Base-by-base conservation (phyloP, 164 flowering plant genomes). In the Nymphaea colorata region DNA sequence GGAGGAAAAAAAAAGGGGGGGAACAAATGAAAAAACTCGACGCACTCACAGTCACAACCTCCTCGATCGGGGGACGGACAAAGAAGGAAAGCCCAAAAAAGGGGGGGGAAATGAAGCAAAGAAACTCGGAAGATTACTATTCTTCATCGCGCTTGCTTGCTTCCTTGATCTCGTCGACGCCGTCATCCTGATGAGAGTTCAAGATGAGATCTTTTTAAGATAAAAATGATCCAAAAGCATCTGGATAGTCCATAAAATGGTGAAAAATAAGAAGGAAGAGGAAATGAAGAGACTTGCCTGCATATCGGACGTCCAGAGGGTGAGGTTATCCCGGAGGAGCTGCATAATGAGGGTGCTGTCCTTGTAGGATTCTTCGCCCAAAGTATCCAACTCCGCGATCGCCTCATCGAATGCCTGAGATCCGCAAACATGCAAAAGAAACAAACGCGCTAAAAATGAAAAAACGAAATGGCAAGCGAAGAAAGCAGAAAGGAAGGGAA, bases 141-240 rank as follows among this genome's bases (percentile, higher is more conserved):
- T 51, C 57, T 51, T 15, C 57, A 51, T 80, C 85, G 64, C 72
- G 79, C 55, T 83, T 83, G 43, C 82, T 67, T 61, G 64, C 11
- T 73, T 85, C 89, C 78, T 83, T 83, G 69, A 85, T 83, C 72
- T 83, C 87, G 70, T 83, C 89, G 42, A 82, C 84, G 44, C 76
- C 82, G 47, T 70, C 73, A 57, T 74, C 77, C 77, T 70, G 61
- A 51, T 41, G 2, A 70, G 12, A 44, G 41, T 8, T 51, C 57
- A 51, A 51, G 2, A 51, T 8, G 57, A 25, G 8, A 51, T 51
- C 14, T 51, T 15, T 8, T 51, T 51, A 51, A 8, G 15, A 51
- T 15, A 15, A 51, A 51, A 51, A 25, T 25, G 36, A 25, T 25
- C 36, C 12, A 16, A 16, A 17, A 41, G 4, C 16, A 41, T 6